Conservation (phyloP, 179 eudicot species). For the Amaranthus tricolor region DNA sequence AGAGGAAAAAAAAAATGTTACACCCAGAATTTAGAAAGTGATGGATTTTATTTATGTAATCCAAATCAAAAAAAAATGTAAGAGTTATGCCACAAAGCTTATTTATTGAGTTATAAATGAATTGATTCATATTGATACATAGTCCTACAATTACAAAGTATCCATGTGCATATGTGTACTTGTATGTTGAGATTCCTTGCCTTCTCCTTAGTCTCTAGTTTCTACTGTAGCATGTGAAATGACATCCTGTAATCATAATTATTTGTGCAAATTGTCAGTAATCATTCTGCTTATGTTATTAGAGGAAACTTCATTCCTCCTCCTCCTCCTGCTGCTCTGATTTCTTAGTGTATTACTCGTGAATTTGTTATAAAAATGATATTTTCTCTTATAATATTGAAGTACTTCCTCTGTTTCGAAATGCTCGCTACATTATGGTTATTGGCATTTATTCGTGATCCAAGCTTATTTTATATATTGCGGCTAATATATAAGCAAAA, state of each 20-base stretch:
- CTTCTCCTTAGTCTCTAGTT: too few relatives aligned
- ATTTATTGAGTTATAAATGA: slow-evolving; percentile 28
- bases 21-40: slow-evolving; percentile 22
- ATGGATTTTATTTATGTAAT: slow-evolving; percentile 20
- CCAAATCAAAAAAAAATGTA: slow-evolving; percentile 22
- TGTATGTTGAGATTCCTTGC: slow-evolving; percentile 16
- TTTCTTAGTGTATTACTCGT: too few relatives aligned
- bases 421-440: too few relatives aligned
- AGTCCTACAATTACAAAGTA: neutral
- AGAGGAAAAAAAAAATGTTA: neutral
- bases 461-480: too few relatives aligned
- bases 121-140: slow-evolving; percentile 30
- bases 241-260: slow-evolving; percentile 27
- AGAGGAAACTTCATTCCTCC: neutral
- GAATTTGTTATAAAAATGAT: too few relatives aligned
- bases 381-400: too few relatives aligned
- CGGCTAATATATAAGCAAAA: too few relatives aligned
- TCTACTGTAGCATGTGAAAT: slow-evolving; percentile 24
- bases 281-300: slow-evolving; percentile 3
- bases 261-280: slow-evolving; percentile 25
- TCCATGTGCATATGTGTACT: slow-evolving; percentile 26
- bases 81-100: slow-evolving; percentile 34
- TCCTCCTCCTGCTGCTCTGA: too few relatives aligned
- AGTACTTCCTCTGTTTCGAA: too few relatives aligned
- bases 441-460: too few relatives aligned